Base-by-base conservation (phyloP, 148 eudicot genomes). In the Persicaria tinctoria region DNA sequence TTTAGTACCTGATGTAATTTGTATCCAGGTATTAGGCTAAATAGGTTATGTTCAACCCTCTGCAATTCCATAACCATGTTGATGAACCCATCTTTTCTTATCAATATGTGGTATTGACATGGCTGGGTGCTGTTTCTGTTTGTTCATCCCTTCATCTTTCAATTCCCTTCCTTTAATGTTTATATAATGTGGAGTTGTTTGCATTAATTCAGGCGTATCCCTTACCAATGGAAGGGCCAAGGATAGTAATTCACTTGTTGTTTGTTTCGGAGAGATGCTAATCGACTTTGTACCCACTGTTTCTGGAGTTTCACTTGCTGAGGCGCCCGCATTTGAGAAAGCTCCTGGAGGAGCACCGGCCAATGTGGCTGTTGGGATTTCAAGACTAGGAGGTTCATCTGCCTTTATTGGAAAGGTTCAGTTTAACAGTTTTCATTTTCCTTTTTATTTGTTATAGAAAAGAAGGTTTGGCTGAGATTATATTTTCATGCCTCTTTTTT, bases 281-380 rank as follows among this genome's bases (percentile, higher is more conserved):
- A 89, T 94, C 53, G 97, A 94, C 80, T 91, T 91, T 78, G 97
- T 94, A 76, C 91, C 98, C 48, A 84, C 96, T 8, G 93, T 85
- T 53, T 73, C 76, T 27, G 95, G 97, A 51, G 93, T 89, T 77
- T 89, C 97, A 10, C 88, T 91, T 73, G 97, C 97, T 6, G 97
- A 90, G 74, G 97, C 98, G 50, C 98, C 96, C 50, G 86, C 89
- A 18, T 94, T 94, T 59, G 84, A 87, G 63, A 94, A 94, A 79
- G 98, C 95, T 81, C 83, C 98, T 3, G 97, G 98, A 46, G 98
- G 98, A 54, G 98, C 98, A 74, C 98, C 98, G 72, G 98, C 98
- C 70, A 94, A 94, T 82, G 98, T 94, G 72, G 98, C 98, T 79
- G 97, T 91, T 55, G 89, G 95, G 49, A 78, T 94, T 54, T 76